Base-by-base conservation (phyloP, 1,284 basidiomycete species). In the Leccinum pachyderme region DNA sequence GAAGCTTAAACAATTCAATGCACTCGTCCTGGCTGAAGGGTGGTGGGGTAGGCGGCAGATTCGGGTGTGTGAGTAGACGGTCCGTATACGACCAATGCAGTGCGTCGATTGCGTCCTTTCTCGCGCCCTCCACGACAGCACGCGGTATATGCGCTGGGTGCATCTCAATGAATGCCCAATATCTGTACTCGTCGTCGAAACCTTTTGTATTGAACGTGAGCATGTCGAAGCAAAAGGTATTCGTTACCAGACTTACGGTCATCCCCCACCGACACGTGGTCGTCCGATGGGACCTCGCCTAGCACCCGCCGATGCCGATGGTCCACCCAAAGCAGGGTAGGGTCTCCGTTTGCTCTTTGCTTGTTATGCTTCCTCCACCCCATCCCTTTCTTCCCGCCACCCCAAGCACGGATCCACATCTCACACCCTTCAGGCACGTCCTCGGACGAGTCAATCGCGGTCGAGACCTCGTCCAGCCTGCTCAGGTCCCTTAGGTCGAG, bases 71-170 rank as follows among this genome's bases (percentile, higher is more conserved):
- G 7, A 88, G 76, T 13, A 90, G 68, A 47, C 83, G 84, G 63
- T 91, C 89, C 6, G 87, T 86, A 69, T 85, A 89, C 7, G 85
- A 81, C 89, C 89, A 91, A 35, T 81, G 85, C 54, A 91, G 72
- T 0, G 81, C 80, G 55, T 90, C 86, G 63, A 85, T 75, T 1
- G 89, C 89, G 57, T 91, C 87, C 0, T 73, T 69, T 48, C 78
- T 78, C 6, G 84, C 81, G 49, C 75, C 76, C 9, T 72, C 61
- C 32, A 67, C 56, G 32, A 65, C 51, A 9, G 80, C 78, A 18
- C 86, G 75, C 0, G 76, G 65, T 4, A 76, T 71, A 65, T 91
- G 88, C 0, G 86, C 85, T 0, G 89, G 89, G 61, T 91, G 87
- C 37, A 79, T 72, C 66, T 89, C 86, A 66, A 91, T 78, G 65